phyloP scores from a whole-genome alignment of 345 rosid genomes.

The Pugionium cornutum region DNA sequence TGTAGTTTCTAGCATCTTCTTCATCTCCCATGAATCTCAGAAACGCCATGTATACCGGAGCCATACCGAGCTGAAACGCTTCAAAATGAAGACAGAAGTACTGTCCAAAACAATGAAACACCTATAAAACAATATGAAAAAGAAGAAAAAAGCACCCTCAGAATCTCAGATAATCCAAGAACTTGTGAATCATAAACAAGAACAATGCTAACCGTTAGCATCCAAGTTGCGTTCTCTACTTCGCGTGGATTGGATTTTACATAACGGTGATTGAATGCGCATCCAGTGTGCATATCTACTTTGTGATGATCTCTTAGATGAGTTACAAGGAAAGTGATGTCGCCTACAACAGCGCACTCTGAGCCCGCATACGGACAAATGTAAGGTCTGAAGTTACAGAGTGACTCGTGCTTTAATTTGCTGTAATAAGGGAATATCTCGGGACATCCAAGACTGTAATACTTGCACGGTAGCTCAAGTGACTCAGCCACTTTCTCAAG shows the following conservation, averaged over 20 bases:
- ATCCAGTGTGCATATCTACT: conserved; percentile 80
- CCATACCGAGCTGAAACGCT: conserved; percentile 96
- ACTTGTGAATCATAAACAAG: neutral
- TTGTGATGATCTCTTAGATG: conserved; percentile 83
- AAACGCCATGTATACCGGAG: conserved; percentile 97
- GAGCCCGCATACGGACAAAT: conserved; percentile 81
- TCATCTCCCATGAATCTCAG: conserved; percentile 98
- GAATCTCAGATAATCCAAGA: neutral
- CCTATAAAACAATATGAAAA: conserved; percentile 44
- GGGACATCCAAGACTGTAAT: conserved; percentile 50
- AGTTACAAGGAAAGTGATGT: conserved; percentile 65
- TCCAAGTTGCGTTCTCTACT: conserved; percentile 87
- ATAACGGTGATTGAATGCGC: conserved; percentile 76
- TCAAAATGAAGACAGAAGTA: conserved; percentile 47
- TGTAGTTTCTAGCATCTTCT: conserved; percentile 76
- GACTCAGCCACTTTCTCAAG: conserved; percentile 40
- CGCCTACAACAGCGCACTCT: conserved; percentile 63
- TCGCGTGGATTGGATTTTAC: conserved; percentile 80
- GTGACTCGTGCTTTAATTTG: conserved; percentile 69
- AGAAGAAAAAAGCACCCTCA: neutral
- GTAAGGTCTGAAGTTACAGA: conserved; percentile 77
- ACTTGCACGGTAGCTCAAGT: conserved; percentile 81
- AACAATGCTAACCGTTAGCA: conserved; percentile 49
- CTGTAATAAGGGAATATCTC: conserved; percentile 56
- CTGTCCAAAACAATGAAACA: conserved; percentile 92